phyloP scores from a whole-genome alignment of 2,329 filamentous ascomycete genomes.

The Fusarium aywerte region DNA sequence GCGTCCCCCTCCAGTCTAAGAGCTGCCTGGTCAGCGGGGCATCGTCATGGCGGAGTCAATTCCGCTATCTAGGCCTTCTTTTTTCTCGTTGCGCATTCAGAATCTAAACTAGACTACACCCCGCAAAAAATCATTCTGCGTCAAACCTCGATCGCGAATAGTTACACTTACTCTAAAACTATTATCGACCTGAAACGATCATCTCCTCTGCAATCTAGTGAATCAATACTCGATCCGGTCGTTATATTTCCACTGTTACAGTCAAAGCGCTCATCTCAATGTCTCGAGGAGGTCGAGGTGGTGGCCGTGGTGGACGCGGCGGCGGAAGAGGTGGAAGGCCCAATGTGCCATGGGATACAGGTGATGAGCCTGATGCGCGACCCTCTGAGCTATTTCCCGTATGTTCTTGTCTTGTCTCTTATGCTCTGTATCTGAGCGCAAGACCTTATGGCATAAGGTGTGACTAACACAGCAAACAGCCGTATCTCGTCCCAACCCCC shows the following conservation, averaged over 20 bases:
- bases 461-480: conserved; percentile 50
- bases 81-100: conserved; percentile 20
- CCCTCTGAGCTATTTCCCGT: conserved; percentile 71
- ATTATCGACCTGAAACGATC: not conserved
- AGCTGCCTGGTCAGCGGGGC: conserved; percentile 19
- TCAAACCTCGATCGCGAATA: conserved; percentile 28
- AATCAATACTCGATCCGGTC: not conserved
- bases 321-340: conserved; percentile 59
- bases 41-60: conserved; percentile 34
- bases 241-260: not conserved
- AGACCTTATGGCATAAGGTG: not conserved
- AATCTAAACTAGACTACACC: conserved; percentile 27
- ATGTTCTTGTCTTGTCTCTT: conserved; percentile 36
- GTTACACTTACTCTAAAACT: not conserved
- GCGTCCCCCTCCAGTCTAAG: not conserved
- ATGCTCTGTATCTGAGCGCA: not conserved
- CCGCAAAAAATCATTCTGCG: conserved; percentile 41
- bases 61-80: conserved; percentile 31
- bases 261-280: conserved; percentile 48
- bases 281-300: conserved; percentile 65
- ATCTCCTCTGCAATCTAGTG: not conserved
- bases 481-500: conserved; percentile 61
- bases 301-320: conserved; percentile 62
- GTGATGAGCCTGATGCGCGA: conserved; percentile 65
- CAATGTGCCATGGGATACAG: conserved; percentile 63